phyloP scores from a whole-genome alignment of 495 filamentous ascomycete species.

The Astrocystis sublimbata region DNA sequence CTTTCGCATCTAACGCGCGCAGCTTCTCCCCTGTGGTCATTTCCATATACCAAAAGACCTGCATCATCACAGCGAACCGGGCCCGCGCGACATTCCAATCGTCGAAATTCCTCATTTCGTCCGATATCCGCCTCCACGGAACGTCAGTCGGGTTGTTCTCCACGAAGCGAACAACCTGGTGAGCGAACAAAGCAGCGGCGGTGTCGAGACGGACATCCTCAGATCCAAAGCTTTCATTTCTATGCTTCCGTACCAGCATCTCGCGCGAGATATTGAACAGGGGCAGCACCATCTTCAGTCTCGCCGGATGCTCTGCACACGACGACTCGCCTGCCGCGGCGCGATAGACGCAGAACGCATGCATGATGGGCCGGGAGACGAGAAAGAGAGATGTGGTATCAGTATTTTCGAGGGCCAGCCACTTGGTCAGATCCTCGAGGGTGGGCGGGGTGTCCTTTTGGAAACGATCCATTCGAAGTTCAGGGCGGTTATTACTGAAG shows the following conservation, averaged over 20 bases:
- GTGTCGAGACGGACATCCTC: background rate
- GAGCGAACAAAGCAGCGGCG: constrained; percentile 11
- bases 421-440: background rate
- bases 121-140: background rate
- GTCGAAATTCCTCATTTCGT: background rate
- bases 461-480: background rate
- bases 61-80: constrained; percentile 4
- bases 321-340: background rate
- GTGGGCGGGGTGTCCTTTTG: background rate
- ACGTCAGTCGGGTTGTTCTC: background rate
- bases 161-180: constrained; percentile 5
- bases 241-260: background rate
- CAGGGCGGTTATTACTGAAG: no score
- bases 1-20: background rate
- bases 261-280: constrained; percentile 8
- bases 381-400: background rate
- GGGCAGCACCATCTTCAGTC: background rate
- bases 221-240: no score
- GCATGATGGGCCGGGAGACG: background rate
- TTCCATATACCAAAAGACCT: constrained; percentile 16
- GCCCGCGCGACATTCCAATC: background rate
- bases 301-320: background rate
- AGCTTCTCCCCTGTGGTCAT: background rate
- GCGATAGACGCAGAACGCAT: background rate
- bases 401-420: background rate